These are phyloP conservation scores for Cadophora gregata DNA, from an alignment of 2,329 filamentous ascomycete species.

Conservation along the genomic window DNA sequence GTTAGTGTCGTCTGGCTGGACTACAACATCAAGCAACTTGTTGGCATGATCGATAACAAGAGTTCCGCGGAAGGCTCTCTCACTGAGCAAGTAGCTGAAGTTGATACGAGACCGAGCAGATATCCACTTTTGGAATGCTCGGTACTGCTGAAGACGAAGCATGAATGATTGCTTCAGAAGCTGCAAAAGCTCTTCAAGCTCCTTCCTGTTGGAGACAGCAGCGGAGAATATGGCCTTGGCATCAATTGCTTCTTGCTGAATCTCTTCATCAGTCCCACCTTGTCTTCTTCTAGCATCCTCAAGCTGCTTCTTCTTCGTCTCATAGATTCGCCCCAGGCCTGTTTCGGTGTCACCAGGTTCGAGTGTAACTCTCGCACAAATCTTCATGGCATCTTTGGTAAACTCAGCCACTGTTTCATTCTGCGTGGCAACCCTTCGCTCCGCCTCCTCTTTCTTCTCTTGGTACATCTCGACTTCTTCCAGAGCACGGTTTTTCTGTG, in stretches of 20 bases:
- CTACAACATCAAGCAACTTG: slow-evolving; percentile 78
- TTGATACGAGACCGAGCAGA: slow-evolving; percentile 84
- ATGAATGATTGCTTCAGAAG: slow-evolving; percentile 64
- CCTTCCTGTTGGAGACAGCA: slow-evolving; percentile 52
- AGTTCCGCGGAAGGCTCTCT: slow-evolving; percentile 85
- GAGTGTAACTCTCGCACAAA: slow-evolving; percentile 65
- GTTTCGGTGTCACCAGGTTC: slow-evolving; percentile 66
- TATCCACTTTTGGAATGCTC: slow-evolving; percentile 81
- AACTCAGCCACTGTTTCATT: slow-evolving; percentile 58
- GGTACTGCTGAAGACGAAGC: slow-evolving; percentile 77
- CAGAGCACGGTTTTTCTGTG: slow-evolving; percentile 66
- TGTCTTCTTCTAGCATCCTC: slow-evolving; percentile 57
- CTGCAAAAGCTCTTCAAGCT: slow-evolving; percentile 50
- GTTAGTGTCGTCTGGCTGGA: slow-evolving; percentile 74
- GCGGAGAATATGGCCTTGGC: slow-evolving; percentile 50
- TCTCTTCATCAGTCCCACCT: slow-evolving; percentile 71
- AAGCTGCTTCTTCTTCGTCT: slow-evolving; percentile 64
- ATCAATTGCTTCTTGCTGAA: slow-evolving; percentile 54
- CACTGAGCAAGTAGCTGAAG: slow-evolving; percentile 87
- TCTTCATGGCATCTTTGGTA: slow-evolving; percentile 57
- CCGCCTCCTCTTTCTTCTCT: slow-evolving; percentile 51
- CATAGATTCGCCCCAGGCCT: slow-evolving; percentile 60
- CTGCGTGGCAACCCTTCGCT: slow-evolving; percentile 56
- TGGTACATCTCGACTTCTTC: slow-evolving; percentile 56
- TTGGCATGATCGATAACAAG: slow-evolving; percentile 78